Percentiles rank a stretch among this genome's conserved stretches.
These are phyloP conservation scores for Stereocaulon alpinum DNA, from an alignment of 495 filamentous ascomycete species.

Conservation along the genomic window DNA sequence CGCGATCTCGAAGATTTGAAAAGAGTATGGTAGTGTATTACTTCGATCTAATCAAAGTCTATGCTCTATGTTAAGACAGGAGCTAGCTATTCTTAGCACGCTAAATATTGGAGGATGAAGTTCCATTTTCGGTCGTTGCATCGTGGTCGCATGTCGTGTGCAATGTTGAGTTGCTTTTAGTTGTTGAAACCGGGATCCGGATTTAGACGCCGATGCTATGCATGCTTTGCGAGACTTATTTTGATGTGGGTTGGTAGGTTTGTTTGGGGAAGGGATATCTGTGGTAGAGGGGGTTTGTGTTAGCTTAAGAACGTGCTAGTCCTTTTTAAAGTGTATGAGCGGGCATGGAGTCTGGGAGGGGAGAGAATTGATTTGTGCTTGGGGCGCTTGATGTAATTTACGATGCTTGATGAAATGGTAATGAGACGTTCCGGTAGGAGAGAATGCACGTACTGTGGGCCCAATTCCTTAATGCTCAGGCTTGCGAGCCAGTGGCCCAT, in stretches of 20 bases:
- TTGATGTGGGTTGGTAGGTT: conserved; percentile 43
- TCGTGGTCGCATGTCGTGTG: conserved; percentile 7
- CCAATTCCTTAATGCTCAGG: conserved; percentile 84
- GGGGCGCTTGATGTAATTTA: background rate
- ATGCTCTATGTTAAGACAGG: conserved; percentile 5
- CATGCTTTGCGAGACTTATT: conserved; percentile 5
- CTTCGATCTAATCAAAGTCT: conserved; percentile 3
- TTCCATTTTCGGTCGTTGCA: conserved; percentile 9
- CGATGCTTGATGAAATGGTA: background rate
- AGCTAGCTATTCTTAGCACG: background rate
- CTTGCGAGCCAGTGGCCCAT: conserved; percentile 93
- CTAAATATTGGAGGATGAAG: conserved; percentile 22
- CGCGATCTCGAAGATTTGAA: background rate
- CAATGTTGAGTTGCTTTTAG: conserved; percentile 19
- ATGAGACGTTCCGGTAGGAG: background rate
- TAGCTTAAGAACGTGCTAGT: conserved; percentile 11
- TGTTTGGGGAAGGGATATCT: conserved; percentile 81
- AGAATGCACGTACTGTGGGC: conserved; percentile 69
- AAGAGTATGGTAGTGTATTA: background rate
- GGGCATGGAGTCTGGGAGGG: background rate
- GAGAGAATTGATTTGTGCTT: background rate
- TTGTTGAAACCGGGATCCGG: conserved; percentile 22
- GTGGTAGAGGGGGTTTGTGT: conserved; percentile 6
- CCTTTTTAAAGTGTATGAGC: background rate
- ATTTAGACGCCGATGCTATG: conserved; percentile 18